Base-by-base conservation (phyloP, 352 stramenopile species). In the Pythium diclinum region DNA sequence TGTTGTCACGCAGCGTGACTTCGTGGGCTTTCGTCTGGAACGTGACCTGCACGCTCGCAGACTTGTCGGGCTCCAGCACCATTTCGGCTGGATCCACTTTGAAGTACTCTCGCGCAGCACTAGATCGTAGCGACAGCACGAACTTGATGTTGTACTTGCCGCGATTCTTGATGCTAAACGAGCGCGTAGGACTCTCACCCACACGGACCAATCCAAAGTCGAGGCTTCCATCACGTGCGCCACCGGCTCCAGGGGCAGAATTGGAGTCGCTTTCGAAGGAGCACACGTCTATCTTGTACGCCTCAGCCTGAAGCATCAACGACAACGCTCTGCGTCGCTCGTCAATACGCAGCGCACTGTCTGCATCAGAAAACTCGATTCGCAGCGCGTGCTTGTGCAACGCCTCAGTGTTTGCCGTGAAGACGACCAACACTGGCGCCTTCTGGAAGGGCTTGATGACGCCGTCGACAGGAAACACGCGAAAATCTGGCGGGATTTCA, bases 61-160 rank as follows among this genome's bases (percentile, higher is more conserved):
- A 69, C 21, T 85, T 83, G 0, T 85, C 88, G 6, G 92, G 85
- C 28, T 86, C 79, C 4, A 98, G 77, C 14, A 88, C 54, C 65
- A 89, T 81, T 33, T 94, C 80, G 9, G 61, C 69, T 6, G 94
- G 94, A 10, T 92, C 80, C 14, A 98, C 79, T 16, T 69, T 76
- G 55, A 98, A 96, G 4, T 89, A 74, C 25, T 94, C 74, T 13
- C 82, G 72, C 13, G 83, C 75, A 0, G 59, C 51, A n/a, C 65
- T 52, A 34, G 76, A 80, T 34, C 76, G 74, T 21, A 97, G 78
- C 3, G 61, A 67, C 46, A 98, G 64, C 28, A 85, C 65, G 59
- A 88, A 98, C 56, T 93, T 88, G 61, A 98, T 94, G 54, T 89
- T 82, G 76, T 98, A 98, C 69, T 98, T 98, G 8, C 95, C 95